Conservation (phyloP, 1,284 basidiomycete genomes). For the Anthracocystis setariae region DNA sequence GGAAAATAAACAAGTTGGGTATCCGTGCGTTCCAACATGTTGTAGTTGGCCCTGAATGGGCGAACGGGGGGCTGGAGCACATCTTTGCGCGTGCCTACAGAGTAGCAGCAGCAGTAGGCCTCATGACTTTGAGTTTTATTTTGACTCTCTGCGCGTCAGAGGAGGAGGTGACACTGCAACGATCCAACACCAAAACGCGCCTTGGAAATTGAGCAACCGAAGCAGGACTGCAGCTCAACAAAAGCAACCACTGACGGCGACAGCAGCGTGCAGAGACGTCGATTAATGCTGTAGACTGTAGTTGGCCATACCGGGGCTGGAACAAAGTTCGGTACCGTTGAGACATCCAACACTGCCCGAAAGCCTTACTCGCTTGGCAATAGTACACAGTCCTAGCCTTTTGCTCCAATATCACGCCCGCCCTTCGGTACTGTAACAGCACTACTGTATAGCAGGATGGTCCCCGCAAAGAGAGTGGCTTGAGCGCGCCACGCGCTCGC, state of each 20-base stretch:
- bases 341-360: constrained; percentile 1
- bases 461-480: background rate
- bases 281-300: background rate
- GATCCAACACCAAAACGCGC: constrained; percentile 1
- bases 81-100: background rate
- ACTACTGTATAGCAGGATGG: background rate
- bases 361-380: constrained; percentile 1
- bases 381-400: too few species aligned
- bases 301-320: constrained; percentile 1
- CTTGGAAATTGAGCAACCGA: background rate
- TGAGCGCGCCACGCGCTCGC: too few species aligned
- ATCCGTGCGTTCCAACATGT: constrained; percentile 15
- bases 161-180: too few species aligned
- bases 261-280: background rate
- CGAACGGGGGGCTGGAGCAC: background rate
- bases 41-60: background rate
- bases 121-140: too few species aligned
- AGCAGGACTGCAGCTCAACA: constrained; percentile 15
- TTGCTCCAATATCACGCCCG: too few species aligned
- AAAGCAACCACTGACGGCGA: background rate
- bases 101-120: too few species aligned
- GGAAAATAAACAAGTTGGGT: constrained; percentile 2
- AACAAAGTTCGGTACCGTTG: constrained; percentile 2
- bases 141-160: too few species aligned
- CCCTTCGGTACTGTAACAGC: too few species aligned